phyloP scores from a whole-genome alignment of 202 grass and related monocot genomes.

The Digitaria exilis region DNA sequence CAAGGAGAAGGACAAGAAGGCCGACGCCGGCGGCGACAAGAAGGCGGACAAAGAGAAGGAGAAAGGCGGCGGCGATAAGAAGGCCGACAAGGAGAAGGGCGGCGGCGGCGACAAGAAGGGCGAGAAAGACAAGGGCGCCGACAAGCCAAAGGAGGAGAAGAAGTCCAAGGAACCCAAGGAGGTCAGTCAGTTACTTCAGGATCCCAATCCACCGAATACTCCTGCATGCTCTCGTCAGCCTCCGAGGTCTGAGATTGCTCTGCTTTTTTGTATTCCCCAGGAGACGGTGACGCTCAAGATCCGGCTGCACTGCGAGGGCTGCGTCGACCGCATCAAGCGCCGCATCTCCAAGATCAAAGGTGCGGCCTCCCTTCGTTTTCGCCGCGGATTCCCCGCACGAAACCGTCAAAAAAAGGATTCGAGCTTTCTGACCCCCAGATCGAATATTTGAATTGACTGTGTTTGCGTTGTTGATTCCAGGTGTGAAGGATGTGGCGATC shows the following conservation, averaged over 20 bases:
- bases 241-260: neutral
- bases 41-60: constrained; percentile 28
- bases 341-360: constrained; percentile 83
- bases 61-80: constrained; percentile 35
- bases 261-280: constrained; percentile 11
- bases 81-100: constrained; percentile 34
- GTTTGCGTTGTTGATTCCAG: constrained; percentile 2
- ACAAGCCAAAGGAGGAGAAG: constrained; percentile 58
- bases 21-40: constrained; percentile 4
- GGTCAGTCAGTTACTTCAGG: constrained; percentile 54
- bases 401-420: neutral
- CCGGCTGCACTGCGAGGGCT: constrained; percentile 77
- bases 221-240: neutral
- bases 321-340: constrained; percentile 70
- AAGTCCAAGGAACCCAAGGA: constrained; percentile 67
- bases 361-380: neutral
- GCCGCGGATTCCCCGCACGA: neutral
- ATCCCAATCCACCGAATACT: neutral
- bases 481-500: constrained; percentile 62
- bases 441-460: neutral
- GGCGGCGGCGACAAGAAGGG: constrained; percentile 40
- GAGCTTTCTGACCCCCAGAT: neutral
- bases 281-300: constrained; percentile 83
- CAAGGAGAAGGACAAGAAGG: constrained; percentile 13
- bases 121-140: neutral